Evolutionary conservation across 257 asterid genomes (phyloP), one percentile per base, ranked within the genome.

Genomic region (Leonotis leonurus): DNA sequence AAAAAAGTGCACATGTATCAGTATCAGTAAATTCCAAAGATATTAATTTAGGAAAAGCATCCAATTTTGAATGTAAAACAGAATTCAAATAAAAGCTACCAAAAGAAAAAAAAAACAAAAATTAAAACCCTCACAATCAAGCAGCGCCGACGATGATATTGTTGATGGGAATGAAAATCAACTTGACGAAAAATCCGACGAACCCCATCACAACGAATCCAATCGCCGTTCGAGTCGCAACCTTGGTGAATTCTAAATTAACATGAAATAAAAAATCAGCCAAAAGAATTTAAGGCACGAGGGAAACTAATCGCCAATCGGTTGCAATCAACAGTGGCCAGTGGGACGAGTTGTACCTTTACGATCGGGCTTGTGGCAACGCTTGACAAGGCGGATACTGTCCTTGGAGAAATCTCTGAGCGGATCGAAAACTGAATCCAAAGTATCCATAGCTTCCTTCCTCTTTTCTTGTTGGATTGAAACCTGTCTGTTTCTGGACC

Each of bases 181-280:
- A 26, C 70, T 77, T 77, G 30, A 76, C 81, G 64, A 77, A 77
- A 17, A 77, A 77, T 3, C 80, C 82, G 2, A 77, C 82, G 18
- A 77, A 77, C 33, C 83, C 83, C 79, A 77, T 77, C 50, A 73
- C 83, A 60, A 70, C 83, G 67, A 78, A 78, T 36, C 80, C 80
- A 46, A 78, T 74, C 25, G 80, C 80, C 39, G 83, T 78, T 51
- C 83, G 72, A 25, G 79, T 70, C 12, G 78, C 81, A n/a, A 73
- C 78, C 68, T 73, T 72, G 39, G 78, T 68, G 65, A 77, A 77
- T 29, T 77, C 75, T 72, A 24, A 58, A 72, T 14, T 5, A 41
- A 43, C 0, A 13, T 0, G n/a, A n/a, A n/a, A 55, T 32, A 10
- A 40, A 41, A 48, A 29, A 17, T 17, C 16, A 11, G 11, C 3